Evolutionary conservation across 2,329 filamentous ascomycete species (phyloP).

Genomic region (Lithohypha guttulata): DNA sequence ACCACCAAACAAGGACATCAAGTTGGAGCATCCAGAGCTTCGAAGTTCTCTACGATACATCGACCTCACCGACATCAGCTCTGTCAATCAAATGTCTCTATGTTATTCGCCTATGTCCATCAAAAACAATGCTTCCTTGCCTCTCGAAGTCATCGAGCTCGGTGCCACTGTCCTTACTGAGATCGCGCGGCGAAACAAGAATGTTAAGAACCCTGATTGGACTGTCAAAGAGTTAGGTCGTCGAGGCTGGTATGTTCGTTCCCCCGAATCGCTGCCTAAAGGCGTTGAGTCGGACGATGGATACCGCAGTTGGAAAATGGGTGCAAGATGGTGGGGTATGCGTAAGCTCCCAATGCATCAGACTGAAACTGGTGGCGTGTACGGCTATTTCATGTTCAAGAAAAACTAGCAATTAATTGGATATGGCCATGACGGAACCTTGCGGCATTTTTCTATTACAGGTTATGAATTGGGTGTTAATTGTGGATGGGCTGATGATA

Average conservation of each 20-base stretch:
- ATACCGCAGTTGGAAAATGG: conserved; percentile 66
- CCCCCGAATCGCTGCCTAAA: conserved; percentile 31
- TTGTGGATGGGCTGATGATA: background rate
- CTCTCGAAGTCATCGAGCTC: conserved; percentile 67
- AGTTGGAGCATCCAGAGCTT: conserved; percentile 22
- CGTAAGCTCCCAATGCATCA: conserved; percentile 51
- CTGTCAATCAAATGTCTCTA: conserved; percentile 46
- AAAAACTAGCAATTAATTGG: conserved; percentile 22
- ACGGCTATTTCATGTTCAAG: conserved; percentile 51
- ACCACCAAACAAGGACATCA: conserved; percentile 30
- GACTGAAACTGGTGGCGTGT: conserved; percentile 47
- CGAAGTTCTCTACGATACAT: conserved; percentile 58
- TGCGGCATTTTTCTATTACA: background rate
- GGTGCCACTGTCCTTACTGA: conserved; percentile 58
- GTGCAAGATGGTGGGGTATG: conserved; percentile 75
- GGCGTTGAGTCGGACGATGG: conserved; percentile 41
- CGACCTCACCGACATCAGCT: conserved; percentile 61
- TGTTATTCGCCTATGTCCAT: conserved; percentile 48
- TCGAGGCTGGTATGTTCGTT: conserved; percentile 55
- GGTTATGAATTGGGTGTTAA: background rate
- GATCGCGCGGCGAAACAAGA: conserved; percentile 45
- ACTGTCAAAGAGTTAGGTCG: conserved; percentile 56
- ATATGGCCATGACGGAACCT: background rate
- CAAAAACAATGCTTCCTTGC: conserved; percentile 49
- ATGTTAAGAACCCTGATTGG: conserved; percentile 52